Percentiles rank a stretch among this genome's conserved stretches.
Evolutionary conservation across 2,329 filamentous ascomycete genomes (phyloP).

Genomic region (Beauveria caledonica): DNA sequence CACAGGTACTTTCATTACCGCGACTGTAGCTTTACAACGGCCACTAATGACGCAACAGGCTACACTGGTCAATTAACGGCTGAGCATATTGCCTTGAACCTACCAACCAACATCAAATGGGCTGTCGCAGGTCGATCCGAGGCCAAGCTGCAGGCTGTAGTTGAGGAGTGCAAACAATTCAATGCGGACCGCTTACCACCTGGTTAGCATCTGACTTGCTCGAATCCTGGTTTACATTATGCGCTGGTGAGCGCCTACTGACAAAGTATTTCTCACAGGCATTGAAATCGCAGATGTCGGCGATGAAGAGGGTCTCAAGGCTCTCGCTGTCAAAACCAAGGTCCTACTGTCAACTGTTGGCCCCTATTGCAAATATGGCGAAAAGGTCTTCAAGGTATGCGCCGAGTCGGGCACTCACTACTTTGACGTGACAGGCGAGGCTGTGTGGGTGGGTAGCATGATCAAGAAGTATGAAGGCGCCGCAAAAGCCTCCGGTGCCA

Average conservation of each 20-base stretch:
- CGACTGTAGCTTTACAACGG: background rate
- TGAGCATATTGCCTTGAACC: slow-evolving; percentile 62
- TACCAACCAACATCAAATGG: slow-evolving; percentile 77
- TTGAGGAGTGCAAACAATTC: slow-evolving; percentile 55
- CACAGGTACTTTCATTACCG: slow-evolving; percentile 35
- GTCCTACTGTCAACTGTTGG: slow-evolving; percentile 52
- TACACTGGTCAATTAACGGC: slow-evolving; percentile 75
- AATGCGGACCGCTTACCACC: slow-evolving; percentile 65
- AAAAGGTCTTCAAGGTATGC: slow-evolving; percentile 52
- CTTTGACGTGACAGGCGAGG: slow-evolving; percentile 54
- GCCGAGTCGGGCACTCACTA: slow-evolving; percentile 57
- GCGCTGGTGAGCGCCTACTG: background rate
- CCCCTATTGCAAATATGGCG: slow-evolving; percentile 49
- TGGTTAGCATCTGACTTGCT: slow-evolving; percentile 36
- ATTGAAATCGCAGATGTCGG: slow-evolving; percentile 46
- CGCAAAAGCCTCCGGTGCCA: slow-evolving; percentile 46
- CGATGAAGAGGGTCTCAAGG: slow-evolving; percentile 35
- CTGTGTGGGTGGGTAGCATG: slow-evolving; percentile 51
- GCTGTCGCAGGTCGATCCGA: slow-evolving; percentile 77
- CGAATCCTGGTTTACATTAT: background rate
- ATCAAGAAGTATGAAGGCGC: slow-evolving; percentile 47
- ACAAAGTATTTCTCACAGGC: slow-evolving; percentile 21
- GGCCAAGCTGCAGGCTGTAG: slow-evolving; percentile 62
- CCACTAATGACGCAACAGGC: slow-evolving; percentile 37
- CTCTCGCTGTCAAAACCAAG: slow-evolving; percentile 47